Conservation (phyloP, 192 early-diverging fungal species). For the Martensiomyces pterosporus region DNA sequence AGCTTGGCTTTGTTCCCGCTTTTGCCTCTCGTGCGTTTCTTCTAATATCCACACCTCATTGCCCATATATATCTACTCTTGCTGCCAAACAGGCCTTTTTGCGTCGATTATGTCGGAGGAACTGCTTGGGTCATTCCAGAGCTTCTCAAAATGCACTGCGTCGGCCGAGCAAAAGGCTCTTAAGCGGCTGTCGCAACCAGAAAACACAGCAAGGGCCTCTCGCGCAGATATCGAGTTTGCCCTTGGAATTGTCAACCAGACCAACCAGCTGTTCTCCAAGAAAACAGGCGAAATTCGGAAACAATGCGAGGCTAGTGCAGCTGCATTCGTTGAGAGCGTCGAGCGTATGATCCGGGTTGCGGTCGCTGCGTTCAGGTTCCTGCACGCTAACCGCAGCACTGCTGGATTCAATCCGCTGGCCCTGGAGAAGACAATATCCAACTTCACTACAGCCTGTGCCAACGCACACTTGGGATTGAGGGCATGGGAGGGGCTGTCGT, state of each 20-base stretch:
- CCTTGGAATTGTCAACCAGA: constrained; percentile 31
- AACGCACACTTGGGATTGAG: constrained; percentile 30
- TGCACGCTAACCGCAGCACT: constrained; percentile 16
- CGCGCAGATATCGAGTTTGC: constrained; percentile 39
- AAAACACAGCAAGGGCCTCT: not conserved
- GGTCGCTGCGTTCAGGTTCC: constrained; percentile 19
- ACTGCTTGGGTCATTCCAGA: constrained; percentile 14
- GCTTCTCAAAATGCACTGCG: constrained; percentile 25
- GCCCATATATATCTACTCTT: no score
- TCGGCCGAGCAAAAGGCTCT: constrained; percentile 19
- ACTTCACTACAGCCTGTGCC: constrained; percentile 31
- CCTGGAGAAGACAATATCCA: constrained; percentile 43
- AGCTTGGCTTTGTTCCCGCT: no score
- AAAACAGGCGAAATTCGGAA: constrained; percentile 13
- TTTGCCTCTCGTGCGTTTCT: no score
- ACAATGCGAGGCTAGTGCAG: not conserved
- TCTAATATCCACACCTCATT: no score
- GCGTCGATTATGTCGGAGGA: constrained; percentile 13
- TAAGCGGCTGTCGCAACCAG: constrained; percentile 11
- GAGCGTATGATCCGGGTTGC: constrained; percentile 24
- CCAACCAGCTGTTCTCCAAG: constrained; percentile 37
- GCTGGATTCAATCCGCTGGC: constrained; percentile 36
- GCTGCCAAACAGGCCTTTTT: no score
- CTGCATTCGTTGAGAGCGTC: constrained; percentile 1
- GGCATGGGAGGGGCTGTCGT: constrained; percentile 26